Percentiles rank a stretch among this genome's conserved stretches.
phyloP scores from a whole-genome alignment of 768 basidiomycete genomes.

The Lactifluus hygrophoroides region DNA sequence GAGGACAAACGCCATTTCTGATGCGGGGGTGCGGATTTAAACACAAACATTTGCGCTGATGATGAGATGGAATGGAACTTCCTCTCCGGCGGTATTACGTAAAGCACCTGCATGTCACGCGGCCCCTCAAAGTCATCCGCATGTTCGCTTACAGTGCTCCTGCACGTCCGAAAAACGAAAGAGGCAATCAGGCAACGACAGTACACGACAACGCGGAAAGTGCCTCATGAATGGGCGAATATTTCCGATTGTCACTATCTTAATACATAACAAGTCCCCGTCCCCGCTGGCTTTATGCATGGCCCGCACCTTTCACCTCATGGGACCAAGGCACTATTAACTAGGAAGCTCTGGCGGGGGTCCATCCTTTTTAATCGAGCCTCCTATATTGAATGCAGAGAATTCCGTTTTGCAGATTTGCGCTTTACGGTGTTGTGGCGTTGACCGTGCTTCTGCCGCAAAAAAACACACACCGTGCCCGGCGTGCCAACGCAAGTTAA shows the following conservation, averaged over 20 bases:
- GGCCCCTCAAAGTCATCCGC: background rate
- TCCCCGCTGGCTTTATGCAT: background rate
- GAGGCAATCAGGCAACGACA: background rate
- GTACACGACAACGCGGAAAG: background rate
- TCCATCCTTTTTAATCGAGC: background rate
- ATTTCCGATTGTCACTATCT: background rate
- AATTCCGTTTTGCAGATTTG: background rate
- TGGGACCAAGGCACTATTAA: background rate
- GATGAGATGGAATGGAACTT: background rate
- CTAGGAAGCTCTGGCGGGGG: background rate
- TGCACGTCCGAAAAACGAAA: background rate
- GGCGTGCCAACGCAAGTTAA: too few species aligned
- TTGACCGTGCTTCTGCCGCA: conserved; percentile 8
- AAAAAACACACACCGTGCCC: background rate
- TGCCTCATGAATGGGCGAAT: background rate
- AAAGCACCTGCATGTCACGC: background rate
- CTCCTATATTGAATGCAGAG: background rate
- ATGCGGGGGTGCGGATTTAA: background rate
- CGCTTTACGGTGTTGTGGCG: background rate
- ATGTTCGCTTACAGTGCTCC: background rate
- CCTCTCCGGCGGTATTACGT: background rate
- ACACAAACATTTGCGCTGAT: background rate
- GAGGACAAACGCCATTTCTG: background rate
- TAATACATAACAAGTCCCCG: conserved; percentile 1
- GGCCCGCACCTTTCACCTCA: background rate